Base-by-base conservation (phyloP, 2,329 filamentous ascomycete genomes). In the Fusarium tjaetaba region DNA sequence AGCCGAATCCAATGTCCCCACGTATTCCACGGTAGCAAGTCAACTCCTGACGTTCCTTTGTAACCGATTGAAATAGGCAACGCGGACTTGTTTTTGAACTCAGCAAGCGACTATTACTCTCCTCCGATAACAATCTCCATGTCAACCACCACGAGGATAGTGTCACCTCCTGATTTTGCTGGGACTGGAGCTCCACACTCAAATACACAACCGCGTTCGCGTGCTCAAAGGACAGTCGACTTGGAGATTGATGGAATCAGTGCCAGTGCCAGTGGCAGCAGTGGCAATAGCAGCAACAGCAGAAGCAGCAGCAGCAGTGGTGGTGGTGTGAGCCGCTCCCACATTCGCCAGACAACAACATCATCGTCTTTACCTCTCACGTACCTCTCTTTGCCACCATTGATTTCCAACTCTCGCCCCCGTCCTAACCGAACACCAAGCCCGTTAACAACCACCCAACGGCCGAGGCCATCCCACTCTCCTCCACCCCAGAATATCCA, bases 71-170 rank as follows among this genome's bases (percentile, higher is more conserved):
- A 55, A 69, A 59, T 61, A 78, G 76, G 74, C 72, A 67, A 71
- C 74, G 55, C 70, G 65, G 63, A 72, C 56, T 61, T 72, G 42
- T 69, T 76, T 58, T 77, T 69, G 75, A 61, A 72, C 48, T 62
- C 65, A 16, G 43, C 63, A 61, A 52, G 64, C 64, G 55, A 61
- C 48, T 60, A 70, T 55, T 61, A 73, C 65, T 61, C 63, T 68
- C 52, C 73, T 62, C 69, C 75, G 55, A 68, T 71, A 61, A 42
- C 74, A 65, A 66, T 77, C 59, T 71, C 76, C 52, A 78, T 78
- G 76, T 70, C 76, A 45, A 69, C 72, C 55, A 71, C 75, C 39
- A 68, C 72, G 49, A 73, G 75, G 61, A 48, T 72, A 58, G 65
- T 72, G 28, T 68, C 74, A 53, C 60, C 74, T 57, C 53, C 66